Base-by-base conservation (phyloP, 139 green algal species). In the Chlorella sorokiniana region DNA sequence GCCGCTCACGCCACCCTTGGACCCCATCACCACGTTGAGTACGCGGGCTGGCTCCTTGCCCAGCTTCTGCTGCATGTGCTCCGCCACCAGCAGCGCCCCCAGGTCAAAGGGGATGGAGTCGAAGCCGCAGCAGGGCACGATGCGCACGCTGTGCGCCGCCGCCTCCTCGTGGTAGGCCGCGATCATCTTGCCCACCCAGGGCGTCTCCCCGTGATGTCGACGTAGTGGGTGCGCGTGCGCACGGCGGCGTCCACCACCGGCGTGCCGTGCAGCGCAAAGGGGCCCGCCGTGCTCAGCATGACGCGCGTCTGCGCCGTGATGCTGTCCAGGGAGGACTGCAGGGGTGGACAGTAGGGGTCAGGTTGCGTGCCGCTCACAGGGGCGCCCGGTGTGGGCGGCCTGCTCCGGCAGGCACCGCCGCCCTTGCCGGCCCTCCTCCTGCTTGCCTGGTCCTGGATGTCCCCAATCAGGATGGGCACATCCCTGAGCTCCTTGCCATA, bases 51-150 rank as follows among this genome's bases (percentile, higher is more conserved):
- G 38, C 42, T 77, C 51, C 79, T 87, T 94, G 81, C 88, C 83
- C 61, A 92, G 78, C 64, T 87, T 59, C 27, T 90, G 85, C 48
- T 85, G 65, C 63, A 88, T 85, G 69, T 93, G 51, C 18, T 91
- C 69, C 0, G 73, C 88, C 83, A 95, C 81, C 44, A 94, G 78
- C 40, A 87, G 86, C 20, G 89, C 71, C 16, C 93, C 94, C 33
- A 98, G 48, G 85, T 98, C 96, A 51, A 90, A 94, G 25, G 95
- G 95, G 1, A 95, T 88, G 78, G 72, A 91, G 92, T 98, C 95
- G 83, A 95, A 98, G 52, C 95, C 73, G 54, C 92, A 97, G 86
- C 84, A 95, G 69, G 91, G 87, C 42, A 97, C 90, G 48, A 97
- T 89, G 54, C 78, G 77, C 31, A 88, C 74, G 11, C 61, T 67